These are phyloP conservation scores for Vachellia collinsii DNA, from an alignment of 306 rosid species.

Conservation along the genomic window DNA sequence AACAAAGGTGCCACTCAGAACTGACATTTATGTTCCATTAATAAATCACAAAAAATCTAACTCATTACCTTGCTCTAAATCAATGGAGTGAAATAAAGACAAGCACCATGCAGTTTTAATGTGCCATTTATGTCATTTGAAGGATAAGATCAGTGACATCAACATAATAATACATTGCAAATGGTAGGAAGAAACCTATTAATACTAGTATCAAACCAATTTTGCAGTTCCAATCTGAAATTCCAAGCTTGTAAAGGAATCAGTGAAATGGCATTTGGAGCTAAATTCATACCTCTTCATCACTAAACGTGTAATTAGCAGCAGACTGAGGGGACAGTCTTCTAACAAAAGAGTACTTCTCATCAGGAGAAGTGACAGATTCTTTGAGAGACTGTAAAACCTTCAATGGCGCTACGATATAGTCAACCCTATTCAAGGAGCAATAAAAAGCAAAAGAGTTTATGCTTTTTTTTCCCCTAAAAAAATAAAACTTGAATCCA, in stretches of 20 bases:
- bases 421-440: conserved; percentile 74
- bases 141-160: conserved; percentile 8
- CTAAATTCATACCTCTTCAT: conserved; percentile 71
- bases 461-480: not conserved
- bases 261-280: conserved; percentile 21
- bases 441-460: conserved; percentile 30
- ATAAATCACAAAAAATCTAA: conserved; percentile 4
- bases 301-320: conserved; percentile 61
- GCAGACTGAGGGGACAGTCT: conserved; percentile 88
- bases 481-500: conserved; percentile 31
- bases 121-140: not conserved
- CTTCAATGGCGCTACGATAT: conserved; percentile 91
- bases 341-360: conserved; percentile 80
- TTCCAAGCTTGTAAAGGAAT: conserved; percentile 18
- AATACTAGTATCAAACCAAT: not conserved
- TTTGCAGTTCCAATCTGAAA: conserved; percentile 21
- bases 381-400: conserved; percentile 95
- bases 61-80: not conserved
- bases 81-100: conserved; percentile 20
- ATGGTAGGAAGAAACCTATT: not conserved
- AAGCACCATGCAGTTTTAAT: conserved; percentile 19
- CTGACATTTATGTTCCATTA: not conserved
- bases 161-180: conserved; percentile 26
- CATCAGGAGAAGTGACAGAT: conserved; percentile 70
- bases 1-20: not conserved